Base-by-base conservation (phyloP, 139 green algal species). In the Picochlorum costavermella region DNA sequence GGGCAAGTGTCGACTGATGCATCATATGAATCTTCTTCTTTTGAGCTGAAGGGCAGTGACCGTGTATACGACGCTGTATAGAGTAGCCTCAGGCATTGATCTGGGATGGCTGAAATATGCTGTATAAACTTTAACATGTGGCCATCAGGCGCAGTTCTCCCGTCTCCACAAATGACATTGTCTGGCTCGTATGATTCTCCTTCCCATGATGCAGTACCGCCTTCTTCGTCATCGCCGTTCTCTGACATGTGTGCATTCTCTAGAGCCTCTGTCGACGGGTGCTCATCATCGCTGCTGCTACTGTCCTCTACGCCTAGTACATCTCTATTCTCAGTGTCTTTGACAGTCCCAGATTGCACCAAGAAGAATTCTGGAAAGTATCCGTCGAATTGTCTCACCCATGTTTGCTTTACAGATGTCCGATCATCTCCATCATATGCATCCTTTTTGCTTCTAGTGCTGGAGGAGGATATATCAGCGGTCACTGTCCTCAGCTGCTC, bases 141-240 rank as follows among this genome's bases (percentile, higher is more conserved):
- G 2, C 51, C 29, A 43, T 77, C 69, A 26, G 80, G 65, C 0
- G 69, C 73, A 0, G 53, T 43, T 44, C 62, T 33, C 45, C 60
- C 62, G 40, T 44, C 62, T 28, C 30, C 10, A 30, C 14, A 30
- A 25, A 78, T 66, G 58, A 86, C 60, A 11, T 37, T 36, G 20
- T 85, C 80, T 46, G 77, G 59, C 64, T 91, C 84, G 36, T 88
- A 91, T 2, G 65, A 71, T 64, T 91, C 84, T 0, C 75, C 75
- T 2, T 49, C 76, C 84, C 84, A 91, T 0, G 57, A 37, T 12
- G 37, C 48, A 3, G 8, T 28, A 28, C 5, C 43, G 2, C 58
- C 40, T 20, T 77, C 65, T 2, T 63, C 40, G 11, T 67, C 51
- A 33, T 68, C 48, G 14, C 61, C 28, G 16, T 67, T 56, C 17